Evolutionary conservation across 345 rosid species (phyloP), one percentile per base, ranked within the genome.

Genomic region (Hibiscus mutabilis): DNA sequence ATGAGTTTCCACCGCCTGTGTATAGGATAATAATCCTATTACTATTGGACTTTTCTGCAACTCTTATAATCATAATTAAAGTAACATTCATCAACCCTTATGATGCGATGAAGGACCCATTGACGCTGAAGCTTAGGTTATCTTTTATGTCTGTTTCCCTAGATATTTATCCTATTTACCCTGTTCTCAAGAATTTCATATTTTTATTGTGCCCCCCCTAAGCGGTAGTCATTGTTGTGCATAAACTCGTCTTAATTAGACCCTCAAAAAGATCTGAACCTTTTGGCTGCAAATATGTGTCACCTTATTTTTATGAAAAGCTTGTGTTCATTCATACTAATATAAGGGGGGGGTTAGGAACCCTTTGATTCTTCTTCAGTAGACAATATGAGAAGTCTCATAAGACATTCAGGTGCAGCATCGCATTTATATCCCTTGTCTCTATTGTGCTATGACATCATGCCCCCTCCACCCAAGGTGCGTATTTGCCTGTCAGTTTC

Each of bases 381-480:
- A 58, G 99, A 95, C 85, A 95, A 89, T 75, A 90, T 95, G 91
- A 89, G 91, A 86, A 83, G 97, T 86, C 81, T 95, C 60, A 86
- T 81, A 29, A 92, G 86, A 76, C 88, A 86, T 79, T 87, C 97
- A 75, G 97, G 91, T 65, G 82, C 82, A 75, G 92, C 96, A 2
- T 92, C 88, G 62, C 97, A 91, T 82, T 68, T 90, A 33, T 94
- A 88, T 70, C 99, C 97, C 15, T 76, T 91, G 77, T 83, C 96
- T 73, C 75, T 94, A 69, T 82, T 88, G 66, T 94, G 99, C 83
- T 62, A 88, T 73, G 92, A 88, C 78, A 89, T 94, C 75, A 94
- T 94, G 99, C 99, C 99, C 2, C 99, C 99, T 84, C 99, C 99
- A 31, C 73, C 76, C 4, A 83, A 82, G 85, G 99, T 91, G 68